Evolutionary conservation across 2,329 filamentous ascomycete species (phyloP).

Genomic region (Penicillium janthinellum): DNA sequence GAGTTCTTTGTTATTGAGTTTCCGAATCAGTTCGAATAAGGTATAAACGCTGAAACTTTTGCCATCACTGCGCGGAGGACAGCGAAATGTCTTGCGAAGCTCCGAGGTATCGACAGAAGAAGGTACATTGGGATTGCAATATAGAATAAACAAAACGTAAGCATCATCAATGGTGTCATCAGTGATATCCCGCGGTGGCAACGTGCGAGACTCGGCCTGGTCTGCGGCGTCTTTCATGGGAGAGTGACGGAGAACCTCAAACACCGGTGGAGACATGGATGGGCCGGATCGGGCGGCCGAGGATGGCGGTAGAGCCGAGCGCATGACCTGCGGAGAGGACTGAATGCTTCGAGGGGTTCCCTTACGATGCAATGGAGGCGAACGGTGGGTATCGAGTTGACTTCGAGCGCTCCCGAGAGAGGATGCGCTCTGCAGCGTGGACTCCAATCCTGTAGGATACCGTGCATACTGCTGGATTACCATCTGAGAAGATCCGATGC

Average conservation of each 20-base stretch:
- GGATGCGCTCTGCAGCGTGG: conserved; percentile 41
- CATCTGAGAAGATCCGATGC: conserved; percentile 31
- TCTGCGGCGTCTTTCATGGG: conserved; percentile 35
- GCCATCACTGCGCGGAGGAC: conserved; percentile 81
- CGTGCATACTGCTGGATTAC: conserved; percentile 45
- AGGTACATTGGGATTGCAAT: conserved; percentile 83
- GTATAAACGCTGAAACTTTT: conserved; percentile 79
- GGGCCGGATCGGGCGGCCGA: conserved; percentile 35
- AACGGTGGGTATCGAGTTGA: conserved; percentile 35
- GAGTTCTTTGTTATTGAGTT: conserved; percentile 78
- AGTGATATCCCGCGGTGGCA: conserved; percentile 70
- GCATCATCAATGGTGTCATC: conserved; percentile 75
- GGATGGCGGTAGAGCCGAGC: conserved; percentile 30
- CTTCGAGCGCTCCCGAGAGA: conserved; percentile 40
- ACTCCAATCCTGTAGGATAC: conserved; percentile 39
- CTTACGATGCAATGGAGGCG: conserved; percentile 42
- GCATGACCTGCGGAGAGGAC: conserved; percentile 40
- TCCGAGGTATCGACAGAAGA: conserved; percentile 68
- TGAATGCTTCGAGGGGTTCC: conserved; percentile 43
- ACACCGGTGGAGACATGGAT: conserved; percentile 46
- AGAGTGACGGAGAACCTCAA: conserved; percentile 34
- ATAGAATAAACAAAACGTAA: conserved; percentile 82
- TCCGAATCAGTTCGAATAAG: conserved; percentile 76
- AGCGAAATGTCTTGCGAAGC: conserved; percentile 74
- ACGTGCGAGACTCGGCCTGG: conserved; percentile 50